phyloP scores from a whole-genome alignment of 495 filamentous ascomycete species.

The Elasticomyces elasticus region DNA sequence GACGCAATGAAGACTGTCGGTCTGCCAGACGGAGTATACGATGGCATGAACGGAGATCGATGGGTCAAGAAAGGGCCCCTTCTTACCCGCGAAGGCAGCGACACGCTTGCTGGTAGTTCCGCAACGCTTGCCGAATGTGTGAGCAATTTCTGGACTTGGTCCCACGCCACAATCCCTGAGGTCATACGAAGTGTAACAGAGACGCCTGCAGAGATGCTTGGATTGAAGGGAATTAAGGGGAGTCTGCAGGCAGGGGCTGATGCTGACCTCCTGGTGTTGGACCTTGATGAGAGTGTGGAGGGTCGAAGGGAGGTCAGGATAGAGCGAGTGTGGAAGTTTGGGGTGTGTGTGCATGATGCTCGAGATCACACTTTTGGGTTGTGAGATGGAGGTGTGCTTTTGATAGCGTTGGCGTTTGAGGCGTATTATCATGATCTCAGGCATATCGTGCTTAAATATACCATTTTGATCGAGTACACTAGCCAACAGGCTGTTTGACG shows the following conservation, averaged over 20 bases:
- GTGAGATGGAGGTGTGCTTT: neutral
- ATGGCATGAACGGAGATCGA: conserved; percentile 66
- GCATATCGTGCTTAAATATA: neutral
- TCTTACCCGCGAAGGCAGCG: conserved; percentile 57
- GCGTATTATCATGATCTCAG: too few species aligned
- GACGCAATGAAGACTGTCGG: conserved; percentile 60
- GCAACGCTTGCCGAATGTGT: conserved; percentile 70
- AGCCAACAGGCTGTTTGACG: too few species aligned
- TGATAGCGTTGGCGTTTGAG: conserved; percentile 7
- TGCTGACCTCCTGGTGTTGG: conserved; percentile 68
- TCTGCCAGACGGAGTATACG: conserved; percentile 63
- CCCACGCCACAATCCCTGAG: conserved; percentile 50
- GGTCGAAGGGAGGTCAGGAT: conserved; percentile 46
- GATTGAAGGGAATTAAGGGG: conserved; percentile 57
- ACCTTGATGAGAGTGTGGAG: conserved; percentile 39
- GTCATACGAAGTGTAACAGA: conserved; percentile 61
- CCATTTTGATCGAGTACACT: neutral
- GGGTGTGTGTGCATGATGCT: conserved; percentile 26
- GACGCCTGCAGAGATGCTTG: conserved; percentile 65
- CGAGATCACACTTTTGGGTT: neutral
- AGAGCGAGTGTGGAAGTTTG: conserved; percentile 72
- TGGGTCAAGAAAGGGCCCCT: conserved; percentile 58
- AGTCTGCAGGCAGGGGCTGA: conserved; percentile 58
- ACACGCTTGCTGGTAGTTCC: conserved; percentile 65
- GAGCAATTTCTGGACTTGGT: conserved; percentile 68